Base-by-base conservation (phyloP, 1,139 yeast species). In the Magnusiomyces magnusii region DNA sequence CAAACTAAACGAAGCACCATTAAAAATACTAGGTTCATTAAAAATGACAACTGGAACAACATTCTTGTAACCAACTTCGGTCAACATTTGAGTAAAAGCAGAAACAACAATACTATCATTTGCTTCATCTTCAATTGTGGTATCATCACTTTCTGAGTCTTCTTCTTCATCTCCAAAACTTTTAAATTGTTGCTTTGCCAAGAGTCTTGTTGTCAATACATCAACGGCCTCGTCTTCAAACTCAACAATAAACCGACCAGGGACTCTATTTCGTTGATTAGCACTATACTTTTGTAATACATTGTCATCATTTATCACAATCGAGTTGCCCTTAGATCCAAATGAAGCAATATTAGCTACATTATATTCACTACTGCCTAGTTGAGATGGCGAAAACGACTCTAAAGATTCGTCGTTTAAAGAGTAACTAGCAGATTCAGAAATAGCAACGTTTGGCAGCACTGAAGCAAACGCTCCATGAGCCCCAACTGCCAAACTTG, bases 201-300 rank as follows among this genome's bases (percentile, higher is more conserved):
- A 36, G 24, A 23, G 53, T n/a, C n/a, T 39, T 10, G 19, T 9
- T 3, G 3, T 39, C 5, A 39, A 17, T 19, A 17, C 19, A 17
- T 17, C 19, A 3, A 39, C 44, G 19, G 19, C 44, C 44, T 39
- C 44, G 19, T 41, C 27, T 15, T 60, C 51, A 42, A 60, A 58
- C 51, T 58, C 60, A 17, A 58, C 60, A 51, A 58, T 60, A 39
- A 54, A 60, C 5, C 62, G 28, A 2, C 59, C 60, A 15, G 60
- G 56, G 21, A 52, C 57, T n/a, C n/a, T n/a, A n/a, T n/a, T n/a
- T n/a, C n/a, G n/a, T n/a, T n/a, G n/a, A n/a, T n/a, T n/a, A n/a
- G n/a, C n/a, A n/a, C n/a, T n/a, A n/a, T n/a, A n/a, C n/a, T n/a
- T n/a, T n/a, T n/a, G n/a, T n/a, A n/a, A n/a, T n/a, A n/a, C n/a